Percentiles rank a stretch among this genome's conserved stretches.
Conservation (phyloP, 352 stramenopile species). For the Globisporangium splendens region DNA sequence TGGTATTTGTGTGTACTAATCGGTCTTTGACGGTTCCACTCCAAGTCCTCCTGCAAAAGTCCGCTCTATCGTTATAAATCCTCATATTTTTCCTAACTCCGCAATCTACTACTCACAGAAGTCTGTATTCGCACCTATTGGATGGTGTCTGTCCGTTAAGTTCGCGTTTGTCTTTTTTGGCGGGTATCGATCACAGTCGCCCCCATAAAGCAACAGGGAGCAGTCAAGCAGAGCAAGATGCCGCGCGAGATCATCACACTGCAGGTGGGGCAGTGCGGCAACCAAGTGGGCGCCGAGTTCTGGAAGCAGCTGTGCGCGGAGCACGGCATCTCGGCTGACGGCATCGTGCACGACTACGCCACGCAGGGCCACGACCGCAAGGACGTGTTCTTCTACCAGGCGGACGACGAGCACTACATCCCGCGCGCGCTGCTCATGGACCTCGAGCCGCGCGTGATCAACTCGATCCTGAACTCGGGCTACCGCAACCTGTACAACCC, state of each 20-base stretch:
- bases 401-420: constrained; percentile 99
- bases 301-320: constrained; percentile 99
- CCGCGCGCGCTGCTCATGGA: constrained; percentile 97
- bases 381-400: constrained; percentile 99
- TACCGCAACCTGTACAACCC: constrained; percentile 98
- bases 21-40: no score
- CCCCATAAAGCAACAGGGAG: neutral
- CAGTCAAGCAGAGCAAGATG: constrained; percentile 49
- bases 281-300: constrained; percentile 99
- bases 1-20: neutral
- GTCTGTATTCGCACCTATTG: neutral
- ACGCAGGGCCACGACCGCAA: constrained; percentile 95
- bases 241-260: constrained; percentile 99
- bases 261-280: constrained; percentile 99
- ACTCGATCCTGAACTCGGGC: constrained; percentile 88
- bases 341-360: constrained; percentile 94
- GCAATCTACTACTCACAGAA: no score
- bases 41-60: no score
- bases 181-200: neutral
- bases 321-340: constrained; percentile 97
- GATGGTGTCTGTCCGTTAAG: neutral
- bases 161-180: constrained; percentile 1
- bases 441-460: constrained; percentile 94
- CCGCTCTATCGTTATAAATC: no score
- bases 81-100: no score